These are phyloP conservation scores for Leishmania mexicana DNA, from an alignment of 208 protist species.

Conservation along the genomic window DNA sequence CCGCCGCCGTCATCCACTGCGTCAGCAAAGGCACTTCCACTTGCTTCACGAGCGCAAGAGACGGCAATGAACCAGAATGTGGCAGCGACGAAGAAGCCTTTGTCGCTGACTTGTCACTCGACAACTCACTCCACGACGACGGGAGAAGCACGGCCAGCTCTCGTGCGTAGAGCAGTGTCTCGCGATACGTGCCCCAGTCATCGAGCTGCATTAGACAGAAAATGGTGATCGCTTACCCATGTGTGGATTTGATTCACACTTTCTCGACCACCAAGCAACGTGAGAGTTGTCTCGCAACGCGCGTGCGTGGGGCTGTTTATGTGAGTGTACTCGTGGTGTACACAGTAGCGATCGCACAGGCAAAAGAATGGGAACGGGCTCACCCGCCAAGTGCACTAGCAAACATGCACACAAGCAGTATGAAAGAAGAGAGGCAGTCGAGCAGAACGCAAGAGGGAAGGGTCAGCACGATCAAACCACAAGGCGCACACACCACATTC, in stretches of 20 bases:
- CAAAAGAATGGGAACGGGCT: background rate
- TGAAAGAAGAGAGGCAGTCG: background rate
- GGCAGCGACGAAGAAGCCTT: background rate
- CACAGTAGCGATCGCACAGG: background rate
- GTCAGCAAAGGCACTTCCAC: conserved; percentile 4
- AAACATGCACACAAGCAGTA: background rate
- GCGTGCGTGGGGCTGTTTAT: background rate
- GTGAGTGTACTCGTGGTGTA: background rate
- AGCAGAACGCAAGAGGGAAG: background rate
- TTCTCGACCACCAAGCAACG: background rate
- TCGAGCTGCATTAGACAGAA: conserved; percentile 2
- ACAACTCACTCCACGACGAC: background rate
- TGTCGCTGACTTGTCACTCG: background rate
- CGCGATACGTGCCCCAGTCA: conserved; percentile 12
- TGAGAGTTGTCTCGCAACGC: background rate
- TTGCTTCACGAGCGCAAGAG: background rate
- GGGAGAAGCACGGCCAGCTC: conserved; percentile 7
- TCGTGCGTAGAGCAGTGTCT: conserved; percentile 11
- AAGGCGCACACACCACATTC: background rate
- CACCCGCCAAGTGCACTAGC: background rate
- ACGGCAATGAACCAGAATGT: background rate
- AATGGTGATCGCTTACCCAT: background rate
- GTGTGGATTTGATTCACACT: background rate
- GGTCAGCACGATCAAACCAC: too few species aligned
- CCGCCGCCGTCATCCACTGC: conserved; percentile 2